Percentiles rank a stretch among this genome's conserved stretches.
These are phyloP conservation scores for Cryptococcus sp. DNA, from an alignment of 1,284 basidiomycete species.

Conservation along the genomic window DNA sequence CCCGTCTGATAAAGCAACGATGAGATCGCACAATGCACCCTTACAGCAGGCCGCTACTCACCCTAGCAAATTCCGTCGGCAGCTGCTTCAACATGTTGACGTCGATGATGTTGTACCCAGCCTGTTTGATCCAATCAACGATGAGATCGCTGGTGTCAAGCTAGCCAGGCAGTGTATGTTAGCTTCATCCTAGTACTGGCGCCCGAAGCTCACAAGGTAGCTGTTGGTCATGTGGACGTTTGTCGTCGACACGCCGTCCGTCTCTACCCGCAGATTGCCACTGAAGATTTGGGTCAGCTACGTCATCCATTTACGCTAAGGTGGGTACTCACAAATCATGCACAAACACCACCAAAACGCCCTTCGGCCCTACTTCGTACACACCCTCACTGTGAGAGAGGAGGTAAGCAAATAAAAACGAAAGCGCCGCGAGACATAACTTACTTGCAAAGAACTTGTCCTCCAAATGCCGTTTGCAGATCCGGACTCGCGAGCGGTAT, in stretches of 20 bases:
- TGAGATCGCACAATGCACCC: neutral
- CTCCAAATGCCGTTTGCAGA: constrained; percentile 68
- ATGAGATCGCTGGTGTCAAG: constrained; percentile 81
- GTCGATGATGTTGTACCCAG: constrained; percentile 74
- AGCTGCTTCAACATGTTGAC: constrained; percentile 79
- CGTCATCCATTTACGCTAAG: neutral
- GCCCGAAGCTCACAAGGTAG: constrained; percentile 64
- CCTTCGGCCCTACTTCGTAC: constrained; percentile 60
- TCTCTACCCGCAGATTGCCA: constrained; percentile 79
- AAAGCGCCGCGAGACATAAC: constrained; percentile 43
- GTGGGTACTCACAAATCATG: constrained; percentile 78
- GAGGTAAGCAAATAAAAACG: neutral
- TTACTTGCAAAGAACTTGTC: constrained; percentile 83
- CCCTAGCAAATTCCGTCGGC: constrained; percentile 46
- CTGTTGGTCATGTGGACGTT: constrained; percentile 75
- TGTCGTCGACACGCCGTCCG: constrained; percentile 69
- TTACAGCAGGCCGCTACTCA: constrained; percentile 9
- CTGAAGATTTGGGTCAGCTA: constrained; percentile 54
- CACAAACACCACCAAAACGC: constrained; percentile 69
- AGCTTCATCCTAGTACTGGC: neutral
- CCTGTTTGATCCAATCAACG: constrained; percentile 69
- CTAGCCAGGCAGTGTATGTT: constrained; percentile 56
- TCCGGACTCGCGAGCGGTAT: constrained; percentile 70
- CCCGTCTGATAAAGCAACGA: constrained; percentile 14
- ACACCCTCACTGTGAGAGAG: constrained; percentile 32